Evolutionary conservation across 129 eudicot genomes (phyloP).

Genomic region (Flaveria sonorensis): DNA sequence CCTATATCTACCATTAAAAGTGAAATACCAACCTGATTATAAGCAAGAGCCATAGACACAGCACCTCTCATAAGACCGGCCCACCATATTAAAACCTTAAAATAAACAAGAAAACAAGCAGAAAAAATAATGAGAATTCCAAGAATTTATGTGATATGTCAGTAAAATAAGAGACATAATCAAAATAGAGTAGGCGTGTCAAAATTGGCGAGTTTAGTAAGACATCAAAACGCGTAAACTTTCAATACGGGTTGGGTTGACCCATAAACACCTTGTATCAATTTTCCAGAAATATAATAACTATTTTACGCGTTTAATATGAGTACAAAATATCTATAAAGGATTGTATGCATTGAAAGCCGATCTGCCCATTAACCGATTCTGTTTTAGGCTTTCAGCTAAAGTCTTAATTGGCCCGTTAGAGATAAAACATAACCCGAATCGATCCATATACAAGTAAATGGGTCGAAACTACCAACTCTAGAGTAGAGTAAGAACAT

Average conservation of each 20-base stretch:
- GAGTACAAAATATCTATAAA: background rate
- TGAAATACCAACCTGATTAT: slow-evolving; percentile 88
- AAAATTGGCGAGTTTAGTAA: slow-evolving; percentile 6
- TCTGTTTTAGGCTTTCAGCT: background rate
- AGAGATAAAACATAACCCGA: background rate
- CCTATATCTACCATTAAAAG: no score
- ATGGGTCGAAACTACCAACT: slow-evolving; percentile 7
- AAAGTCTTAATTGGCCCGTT: background rate
- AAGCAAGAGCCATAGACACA: slow-evolving; percentile 98
- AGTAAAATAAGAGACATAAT: slow-evolving; percentile 7
- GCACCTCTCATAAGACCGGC: slow-evolving; percentile 99
- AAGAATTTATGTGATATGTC: slow-evolving; percentile 11
- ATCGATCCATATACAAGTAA: background rate
- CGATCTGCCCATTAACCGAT: background rate
- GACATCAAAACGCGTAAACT: background rate
- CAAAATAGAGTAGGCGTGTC: background rate
- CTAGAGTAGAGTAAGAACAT: slow-evolving; percentile 27
- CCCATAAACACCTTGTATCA: background rate
- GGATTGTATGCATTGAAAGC: background rate
- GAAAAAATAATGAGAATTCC: background rate
- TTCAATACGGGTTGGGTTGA: background rate
- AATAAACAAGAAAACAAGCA: background rate
- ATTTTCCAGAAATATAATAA: background rate
- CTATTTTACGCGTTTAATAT: background rate
- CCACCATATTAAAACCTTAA: slow-evolving; percentile 91